Conservation (phyloP, 768 basidiomycete genomes). For the Kwoniella heveanensis region DNA sequence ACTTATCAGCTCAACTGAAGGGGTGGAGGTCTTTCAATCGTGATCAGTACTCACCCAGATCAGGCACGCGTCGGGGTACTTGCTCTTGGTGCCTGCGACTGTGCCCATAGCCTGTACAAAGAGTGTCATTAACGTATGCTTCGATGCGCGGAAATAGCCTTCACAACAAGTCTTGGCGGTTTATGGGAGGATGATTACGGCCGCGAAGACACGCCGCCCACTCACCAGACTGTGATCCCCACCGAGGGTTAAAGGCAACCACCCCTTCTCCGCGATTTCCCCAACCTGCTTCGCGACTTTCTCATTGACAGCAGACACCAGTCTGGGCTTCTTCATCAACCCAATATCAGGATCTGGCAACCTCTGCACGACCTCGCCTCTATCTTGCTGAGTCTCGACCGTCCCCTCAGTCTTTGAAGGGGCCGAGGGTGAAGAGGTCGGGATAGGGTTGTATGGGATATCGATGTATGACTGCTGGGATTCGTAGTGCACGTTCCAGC, state of each 20-base stretch:
- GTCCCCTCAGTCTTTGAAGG: neutral
- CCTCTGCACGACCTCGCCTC: slow-evolving; percentile 51
- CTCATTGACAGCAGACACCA: slow-evolving; percentile 80
- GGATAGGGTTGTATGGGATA: slow-evolving; percentile 51
- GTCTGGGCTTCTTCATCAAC: slow-evolving; percentile 82
- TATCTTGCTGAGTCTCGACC: slow-evolving; percentile 12
- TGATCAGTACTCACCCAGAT: slow-evolving; percentile 65
- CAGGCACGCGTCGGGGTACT: slow-evolving; percentile 66
- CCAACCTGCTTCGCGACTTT: slow-evolving; percentile 77
- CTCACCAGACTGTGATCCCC: slow-evolving; percentile 92
- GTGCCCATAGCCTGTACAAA: slow-evolving; percentile 78
- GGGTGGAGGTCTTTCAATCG: neutral
- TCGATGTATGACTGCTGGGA: slow-evolving; percentile 80
- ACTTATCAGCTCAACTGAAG: neutral
- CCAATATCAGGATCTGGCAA: slow-evolving; percentile 75
- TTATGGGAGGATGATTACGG: no score
- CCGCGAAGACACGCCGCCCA: no score
- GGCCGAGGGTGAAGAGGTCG: slow-evolving; percentile 15
- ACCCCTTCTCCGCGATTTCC: slow-evolving; percentile 72
- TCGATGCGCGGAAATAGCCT: no score
- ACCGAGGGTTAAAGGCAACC: slow-evolving; percentile 85
- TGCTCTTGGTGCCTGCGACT: slow-evolving; percentile 77
- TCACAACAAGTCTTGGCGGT: no score
- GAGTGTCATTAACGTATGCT: neutral
- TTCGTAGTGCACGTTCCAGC: slow-evolving; percentile 87